Conservation (phyloP, 2,329 filamentous ascomycete species). For the Lasiodiplodia sp. region DNA sequence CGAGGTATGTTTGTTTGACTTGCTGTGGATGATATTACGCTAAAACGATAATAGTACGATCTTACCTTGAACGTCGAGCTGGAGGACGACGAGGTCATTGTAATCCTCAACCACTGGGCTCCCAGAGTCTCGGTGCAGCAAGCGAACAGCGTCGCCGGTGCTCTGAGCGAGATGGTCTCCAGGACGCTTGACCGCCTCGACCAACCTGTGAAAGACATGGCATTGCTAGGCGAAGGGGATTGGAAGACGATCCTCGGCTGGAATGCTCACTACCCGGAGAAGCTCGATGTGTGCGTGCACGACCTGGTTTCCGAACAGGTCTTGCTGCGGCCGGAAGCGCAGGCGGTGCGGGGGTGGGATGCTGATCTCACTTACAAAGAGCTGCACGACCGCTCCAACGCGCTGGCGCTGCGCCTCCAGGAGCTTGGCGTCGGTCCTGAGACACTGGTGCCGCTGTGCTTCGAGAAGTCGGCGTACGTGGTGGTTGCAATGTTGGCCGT, state of each 20-base stretch:
- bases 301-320: slow-evolving; percentile 50
- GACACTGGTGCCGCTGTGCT: background rate
- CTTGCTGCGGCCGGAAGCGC: slow-evolving; percentile 38
- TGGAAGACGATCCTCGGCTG: background rate
- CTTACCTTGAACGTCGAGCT: no score
- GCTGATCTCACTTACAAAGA: slow-evolving; percentile 57
- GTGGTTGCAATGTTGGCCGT: slow-evolving; percentile 46
- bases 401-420: slow-evolving; percentile 49
- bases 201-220: background rate
- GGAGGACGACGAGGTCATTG: no score
- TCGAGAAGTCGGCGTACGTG: slow-evolving; percentile 35
- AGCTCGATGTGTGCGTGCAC: slow-evolving; percentile 53
- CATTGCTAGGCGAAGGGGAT: background rate
- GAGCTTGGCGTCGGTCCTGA: slow-evolving; percentile 35
- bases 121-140: no score
- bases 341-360: slow-evolving; percentile 60
- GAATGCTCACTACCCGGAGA: background rate
- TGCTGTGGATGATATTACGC: no score
- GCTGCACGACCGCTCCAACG: slow-evolving; percentile 42
- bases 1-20: no score
- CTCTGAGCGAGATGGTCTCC: no score
- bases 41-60: no score
- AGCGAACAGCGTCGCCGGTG: no score
- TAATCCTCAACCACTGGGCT: no score
- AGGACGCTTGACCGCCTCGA: no score